Evolutionary conservation across 2,329 filamentous ascomycete genomes (phyloP).

Genomic region (Coniella lustricola): DNA sequence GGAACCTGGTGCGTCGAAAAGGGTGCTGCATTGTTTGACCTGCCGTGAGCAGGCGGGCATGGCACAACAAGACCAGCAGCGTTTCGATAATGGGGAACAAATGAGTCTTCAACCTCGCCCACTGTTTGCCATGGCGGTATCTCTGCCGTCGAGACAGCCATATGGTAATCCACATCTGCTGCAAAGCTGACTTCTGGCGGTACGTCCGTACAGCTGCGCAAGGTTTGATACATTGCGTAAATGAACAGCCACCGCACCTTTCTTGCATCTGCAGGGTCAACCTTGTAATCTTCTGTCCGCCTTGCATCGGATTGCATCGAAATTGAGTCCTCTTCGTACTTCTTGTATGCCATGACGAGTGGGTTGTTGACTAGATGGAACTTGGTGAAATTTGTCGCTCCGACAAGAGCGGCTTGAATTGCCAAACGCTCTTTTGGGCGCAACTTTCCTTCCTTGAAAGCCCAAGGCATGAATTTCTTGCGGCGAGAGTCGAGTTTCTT

Average conservation of each 20-base stretch:
- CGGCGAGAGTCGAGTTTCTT: constrained; percentile 11
- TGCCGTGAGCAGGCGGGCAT: constrained; percentile 22
- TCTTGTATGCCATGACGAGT: constrained; percentile 61
- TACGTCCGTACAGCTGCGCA: constrained; percentile 55
- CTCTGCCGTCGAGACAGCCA: constrained; percentile 35
- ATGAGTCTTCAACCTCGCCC: not conserved
- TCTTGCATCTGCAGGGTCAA: constrained; percentile 58
- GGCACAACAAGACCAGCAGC: constrained; percentile 16
- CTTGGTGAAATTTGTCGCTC: constrained; percentile 40
- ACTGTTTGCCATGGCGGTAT: constrained; percentile 39
- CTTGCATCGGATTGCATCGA: constrained; percentile 45
- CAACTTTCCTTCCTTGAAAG: constrained; percentile 28
- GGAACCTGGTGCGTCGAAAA: not conserved
- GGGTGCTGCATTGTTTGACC: constrained; percentile 9
- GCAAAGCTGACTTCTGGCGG: constrained; percentile 56
- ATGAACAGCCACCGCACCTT: constrained; percentile 75
- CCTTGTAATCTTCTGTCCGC: constrained; percentile 41
- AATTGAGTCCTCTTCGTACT: constrained; percentile 58
- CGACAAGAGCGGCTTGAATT: constrained; percentile 45
- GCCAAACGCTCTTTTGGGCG: constrained; percentile 42
- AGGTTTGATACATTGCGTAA: constrained; percentile 66
- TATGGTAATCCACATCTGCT: constrained; percentile 49
- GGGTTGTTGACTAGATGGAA: constrained; percentile 35
- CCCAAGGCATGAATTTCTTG: constrained; percentile 31
- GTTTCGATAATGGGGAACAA: not conserved